These are phyloP conservation scores for Penicillium freii DNA, from an alignment of 2,329 filamentous ascomycete genomes.

Conservation along the genomic window DNA sequence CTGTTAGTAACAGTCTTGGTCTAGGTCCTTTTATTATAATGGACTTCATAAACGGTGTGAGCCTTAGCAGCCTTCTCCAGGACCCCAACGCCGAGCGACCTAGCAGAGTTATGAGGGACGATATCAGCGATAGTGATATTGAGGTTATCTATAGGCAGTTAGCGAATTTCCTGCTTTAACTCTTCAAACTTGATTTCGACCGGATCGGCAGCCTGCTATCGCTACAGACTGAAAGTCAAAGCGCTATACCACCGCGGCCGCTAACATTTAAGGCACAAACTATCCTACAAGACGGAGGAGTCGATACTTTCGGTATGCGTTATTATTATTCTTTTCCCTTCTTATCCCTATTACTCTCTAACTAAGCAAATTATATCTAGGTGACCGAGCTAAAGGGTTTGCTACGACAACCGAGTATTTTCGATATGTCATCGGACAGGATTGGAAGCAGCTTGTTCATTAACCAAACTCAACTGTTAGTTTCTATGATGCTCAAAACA, in stretches of 20 bases:
- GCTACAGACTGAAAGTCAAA: conserved; percentile 15
- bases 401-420: conserved; percentile 35
- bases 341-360: not conserved
- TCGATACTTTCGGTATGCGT: conserved; percentile 30
- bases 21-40: conserved; percentile 35
- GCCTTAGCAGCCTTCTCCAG: conserved; percentile 24
- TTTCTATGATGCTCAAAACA: conserved; percentile 27
- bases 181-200: conserved; percentile 33
- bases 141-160: conserved; percentile 30
- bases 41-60: conserved; percentile 29
- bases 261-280: conserved; percentile 36
- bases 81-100: conserved; percentile 42
- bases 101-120: conserved; percentile 40
- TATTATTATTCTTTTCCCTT: not conserved
- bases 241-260: conserved; percentile 22
- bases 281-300: conserved; percentile 34
- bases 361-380: conserved; percentile 20
- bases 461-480: conserved; percentile 36
- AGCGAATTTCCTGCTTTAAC: conserved; percentile 30
- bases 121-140: conserved; percentile 28
- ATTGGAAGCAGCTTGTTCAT: conserved; percentile 35
- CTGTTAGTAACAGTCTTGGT: conserved; percentile 25
- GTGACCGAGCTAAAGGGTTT: conserved; percentile 28
- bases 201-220: conserved; percentile 28
- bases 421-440: conserved; percentile 32